Evolutionary conservation across 352 stramenopile genomes (phyloP), one percentile per base, ranked within the genome.

Genomic region (Globisporangium ultimum): DNA sequence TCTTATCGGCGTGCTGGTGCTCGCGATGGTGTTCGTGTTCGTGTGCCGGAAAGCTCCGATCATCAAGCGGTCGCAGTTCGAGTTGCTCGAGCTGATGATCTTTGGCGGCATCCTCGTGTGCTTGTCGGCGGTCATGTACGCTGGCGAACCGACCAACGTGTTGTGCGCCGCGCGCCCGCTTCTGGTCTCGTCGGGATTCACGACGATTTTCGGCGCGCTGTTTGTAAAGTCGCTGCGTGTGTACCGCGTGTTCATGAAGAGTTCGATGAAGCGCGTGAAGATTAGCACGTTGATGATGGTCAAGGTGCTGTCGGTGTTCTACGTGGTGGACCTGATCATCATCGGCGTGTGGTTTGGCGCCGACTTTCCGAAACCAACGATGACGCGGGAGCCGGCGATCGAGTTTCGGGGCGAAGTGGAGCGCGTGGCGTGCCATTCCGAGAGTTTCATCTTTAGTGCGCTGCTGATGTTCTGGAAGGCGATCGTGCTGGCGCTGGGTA

Each of bases 141-240:
- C 68, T 34, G 76, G 76, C 0, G 18, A 55, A 1, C 76, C 76
- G 0, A 70, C 66, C 0, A 11, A 63, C 9, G 18, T 50, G 1
- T 46, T 84, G 0, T 86, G 76, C 47, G 67, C 48, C 1, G 36
- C 61, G 18, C 76, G 74, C 3, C 76, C 76, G 0, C 42, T 80
- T 0, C 32, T 80, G 3, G 17, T 76, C 2, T 82, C 59, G 0
- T 40, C 79, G 10, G 73, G 68, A 6, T 82, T 81, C 60, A 80
- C 76, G 3, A 66, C 70, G 14, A 70, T 78, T 4, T 86, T 84
- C 43, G 71, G 71, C 6, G 42, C 76, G 14, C 55, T 86, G 4
- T 38, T 82, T 14, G 68, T 80, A 7, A 86, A 86, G 43, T 84
- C 71, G 0, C 50, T 85, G 9, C 71, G 78, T 0, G 78, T 88